phyloP scores from a whole-genome alignment of 1,139 yeast genomes.

The Zygosaccharomyces sapae region DNA sequence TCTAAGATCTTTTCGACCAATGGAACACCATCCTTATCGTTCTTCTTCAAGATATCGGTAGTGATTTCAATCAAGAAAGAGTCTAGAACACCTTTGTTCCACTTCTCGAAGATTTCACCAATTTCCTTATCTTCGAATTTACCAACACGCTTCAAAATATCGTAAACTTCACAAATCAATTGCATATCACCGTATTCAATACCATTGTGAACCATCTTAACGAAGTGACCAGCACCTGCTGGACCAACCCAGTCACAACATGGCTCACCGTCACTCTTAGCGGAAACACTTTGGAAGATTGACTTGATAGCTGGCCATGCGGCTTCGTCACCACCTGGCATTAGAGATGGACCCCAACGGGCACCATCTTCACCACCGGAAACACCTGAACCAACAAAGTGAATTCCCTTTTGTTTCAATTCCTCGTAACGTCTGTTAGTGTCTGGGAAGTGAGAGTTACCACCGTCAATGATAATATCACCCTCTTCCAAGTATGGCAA shows the following conservation, averaged over 20 bases:
- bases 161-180: constrained; percentile 96
- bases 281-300: constrained; percentile 93
- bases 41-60: constrained; percentile 86
- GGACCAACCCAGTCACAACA: constrained; percentile 99
- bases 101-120: constrained; percentile 82
- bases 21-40: constrained; percentile 84
- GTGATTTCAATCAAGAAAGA: constrained; percentile 97
- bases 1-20: constrained; percentile 95
- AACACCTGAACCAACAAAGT: constrained; percentile 97
- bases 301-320: constrained; percentile 99
- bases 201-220: constrained; percentile 99
- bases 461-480: constrained; percentile 98
- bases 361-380: constrained; percentile 99
- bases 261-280: constrained; percentile 97
- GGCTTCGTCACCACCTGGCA: constrained; percentile 98
- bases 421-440: constrained; percentile 94
- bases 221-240: constrained; percentile 98
- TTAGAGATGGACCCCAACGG: constrained; percentile 96
- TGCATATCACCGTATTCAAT: constrained; percentile 99
- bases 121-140: constrained; percentile 88
- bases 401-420: constrained; percentile 79
- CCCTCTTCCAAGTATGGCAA: constrained; percentile 91
- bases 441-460: constrained; percentile 99
- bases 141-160: constrained; percentile 90
- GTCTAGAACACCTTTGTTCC: constrained; percentile 98